Base-by-base conservation (phyloP, 2,329 filamentous ascomycete species). In the Phyllosticta citribraziliensis region DNA sequence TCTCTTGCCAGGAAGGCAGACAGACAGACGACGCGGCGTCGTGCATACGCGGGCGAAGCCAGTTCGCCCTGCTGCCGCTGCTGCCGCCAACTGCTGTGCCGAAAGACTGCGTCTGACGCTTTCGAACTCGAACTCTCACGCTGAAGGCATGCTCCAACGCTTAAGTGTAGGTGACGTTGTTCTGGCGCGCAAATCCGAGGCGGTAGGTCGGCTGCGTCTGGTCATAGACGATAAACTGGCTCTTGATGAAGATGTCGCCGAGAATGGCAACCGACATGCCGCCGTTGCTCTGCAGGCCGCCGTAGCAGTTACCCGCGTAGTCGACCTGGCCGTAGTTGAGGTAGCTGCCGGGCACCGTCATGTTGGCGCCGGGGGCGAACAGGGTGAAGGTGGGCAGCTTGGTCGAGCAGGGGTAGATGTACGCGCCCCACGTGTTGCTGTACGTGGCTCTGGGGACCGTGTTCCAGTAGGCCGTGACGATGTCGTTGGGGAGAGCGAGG, bases 211-310 rank as follows among this genome's bases (percentile, higher is more conserved):
- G 25, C 33, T 51, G 53, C 30, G 27, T 19, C 55, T 54, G 51
- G 30, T 62, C 60, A 35, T 35, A 62, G 24, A 62, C 51, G 35
- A 87, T 84, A 70, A 88, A 91, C 65, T 88, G 79, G 60, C 83
- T 83, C 82, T 94, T 94, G 66, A 94, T 80, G 76, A 92, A 89
- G 61, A 88, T 80, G 63, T 91, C 88, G 10, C 90, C 90, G 60
- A 91, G 82, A 69, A 94, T 90, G 61, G 80, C 83, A 64, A 86
- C 79, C 6, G 79, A 79, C 56, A 87, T 73, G 20, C 79, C 82
- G 2, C 73, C 68, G 67, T 82, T 79, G 64, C 75, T 79, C 78
- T 94, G 90, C 65, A 95, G 82, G 55, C 89, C 89, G 60, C 89
- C 89, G 72, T 84, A 92, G 79, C 90, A 94, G 62, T 69, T 74